These are phyloP conservation scores for Chaetomiaceae sp. DNA, from an alignment of 2,329 filamentous ascomycete species.

Conservation along the genomic window DNA sequence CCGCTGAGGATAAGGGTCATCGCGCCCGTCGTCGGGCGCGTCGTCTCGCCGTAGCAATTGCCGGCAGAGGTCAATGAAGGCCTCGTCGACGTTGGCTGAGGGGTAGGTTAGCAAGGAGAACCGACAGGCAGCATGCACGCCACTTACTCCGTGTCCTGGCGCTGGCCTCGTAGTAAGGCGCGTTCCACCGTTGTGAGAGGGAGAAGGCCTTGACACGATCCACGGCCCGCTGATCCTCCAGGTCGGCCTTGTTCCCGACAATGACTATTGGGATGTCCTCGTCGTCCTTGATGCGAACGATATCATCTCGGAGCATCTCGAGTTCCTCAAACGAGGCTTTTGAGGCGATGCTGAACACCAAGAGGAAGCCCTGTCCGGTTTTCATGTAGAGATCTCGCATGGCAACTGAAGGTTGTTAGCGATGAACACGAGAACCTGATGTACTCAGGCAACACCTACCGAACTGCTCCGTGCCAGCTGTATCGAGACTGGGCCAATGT, in stretches of 20 bases:
- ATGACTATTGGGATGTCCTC: constrained; percentile 82
- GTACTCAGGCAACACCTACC: constrained; percentile 50
- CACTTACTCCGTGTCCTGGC: constrained; percentile 66
- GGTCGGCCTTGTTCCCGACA: constrained; percentile 86
- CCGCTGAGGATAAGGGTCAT: constrained; percentile 40
- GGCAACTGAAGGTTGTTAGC: constrained; percentile 44
- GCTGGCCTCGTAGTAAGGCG: constrained; percentile 87
- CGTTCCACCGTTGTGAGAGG: constrained; percentile 81
- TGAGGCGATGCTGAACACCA: constrained; percentile 90
- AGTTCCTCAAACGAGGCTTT: constrained; percentile 79
- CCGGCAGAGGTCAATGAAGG: constrained; percentile 78
- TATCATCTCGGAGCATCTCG: constrained; percentile 77
- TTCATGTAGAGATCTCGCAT: constrained; percentile 89
- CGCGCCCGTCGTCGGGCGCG: constrained; percentile 33
- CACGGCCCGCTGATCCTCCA: constrained; percentile 79
- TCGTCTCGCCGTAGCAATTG: constrained; percentile 77
- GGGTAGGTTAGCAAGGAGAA: not conserved
- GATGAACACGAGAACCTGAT: not conserved
- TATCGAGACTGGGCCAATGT: constrained; percentile 62
- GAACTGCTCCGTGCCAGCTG: constrained; percentile 88
- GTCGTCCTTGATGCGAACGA: constrained; percentile 86
- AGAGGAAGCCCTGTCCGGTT: constrained; percentile 82
- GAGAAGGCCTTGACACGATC: constrained; percentile 75
- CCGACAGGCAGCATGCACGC: too few relatives aligned
- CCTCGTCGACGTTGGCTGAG: constrained; percentile 78